Base-by-base conservation (phyloP, 1,139 yeast species). In the Geotrichum bryndzae region DNA sequence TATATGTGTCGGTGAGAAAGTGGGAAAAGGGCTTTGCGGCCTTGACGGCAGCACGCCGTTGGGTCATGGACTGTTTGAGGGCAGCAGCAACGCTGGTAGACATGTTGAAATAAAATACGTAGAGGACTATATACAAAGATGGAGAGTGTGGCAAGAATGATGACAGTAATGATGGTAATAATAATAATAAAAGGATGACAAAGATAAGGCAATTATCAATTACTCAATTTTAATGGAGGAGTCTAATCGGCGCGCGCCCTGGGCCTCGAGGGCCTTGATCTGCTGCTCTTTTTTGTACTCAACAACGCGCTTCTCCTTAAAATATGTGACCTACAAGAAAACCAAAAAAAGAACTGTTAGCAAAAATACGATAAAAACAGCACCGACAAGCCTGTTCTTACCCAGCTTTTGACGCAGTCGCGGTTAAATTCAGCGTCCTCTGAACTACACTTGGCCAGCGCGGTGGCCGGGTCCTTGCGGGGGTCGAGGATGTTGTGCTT, bases 391-490 rank as follows among this genome's bases (percentile, higher is more conserved):
- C 57, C 2, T 33, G 1, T 4, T 33, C 71, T 33, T 64, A 84
- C 85, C 91, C 91, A 86, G 61, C 86, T 80, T 33, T 79, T 79
- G n/a, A 84, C 84, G 70, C 91, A 86, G 66, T 82, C 80, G 18
- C 75, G 68, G 56, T 83, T 80, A 64, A 84, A 85, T 52, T 74
- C 75, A n/a, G 68, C 64, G 64, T 80, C 80, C 69, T 83, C 79
- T 0, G 65, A 56, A 0, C 76, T 72, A 70, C 91, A 86, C 56
- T 76, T 70, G 54, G 64, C 54, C 41, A 65, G 63, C 22, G 66
- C 65, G 46, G 66, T 65, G 27, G 74, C 75, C 51, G 65, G 63
- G 35, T 68, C 65, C 63, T 71, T 70, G 60, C 69, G 67, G 56
- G 77, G 72, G 67, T 85, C 84, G 3, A 79, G 77, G 41, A 86